Percentiles rank a stretch among this genome's conserved stretches.
Evolutionary conservation across 805 yeast species (phyloP).

Genomic region (Lipomyces yamanashiensis): DNA sequence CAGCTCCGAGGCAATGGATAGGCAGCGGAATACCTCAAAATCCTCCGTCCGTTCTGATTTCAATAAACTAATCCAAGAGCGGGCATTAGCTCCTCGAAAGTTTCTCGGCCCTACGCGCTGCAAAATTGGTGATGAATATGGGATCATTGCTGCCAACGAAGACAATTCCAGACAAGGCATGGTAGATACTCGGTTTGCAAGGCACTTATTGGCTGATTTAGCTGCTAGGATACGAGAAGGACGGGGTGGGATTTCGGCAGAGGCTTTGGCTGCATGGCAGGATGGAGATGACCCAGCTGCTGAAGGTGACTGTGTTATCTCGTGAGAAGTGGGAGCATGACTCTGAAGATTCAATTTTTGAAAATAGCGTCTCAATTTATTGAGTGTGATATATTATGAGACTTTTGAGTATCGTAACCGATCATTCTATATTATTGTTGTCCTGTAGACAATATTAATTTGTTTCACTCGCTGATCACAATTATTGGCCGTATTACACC

Average conservation of each 20-base stretch:
- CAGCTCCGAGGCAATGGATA: neutral
- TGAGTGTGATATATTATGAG: too few relatives aligned
- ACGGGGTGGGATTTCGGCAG: neutral
- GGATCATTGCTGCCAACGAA: slow-evolving; percentile 27
- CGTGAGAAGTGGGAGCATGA: neutral
- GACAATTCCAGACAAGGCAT: slow-evolving; percentile 24
- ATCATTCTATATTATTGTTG: too few relatives aligned
- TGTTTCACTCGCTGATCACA: too few relatives aligned
- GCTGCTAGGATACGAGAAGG: slow-evolving; percentile 19
- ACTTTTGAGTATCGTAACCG: too few relatives aligned
- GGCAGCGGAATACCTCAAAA: neutral
- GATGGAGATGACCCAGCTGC: slow-evolving; percentile 1
- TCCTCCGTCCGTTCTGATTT: neutral
- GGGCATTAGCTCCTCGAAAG: slow-evolving; percentile 21
- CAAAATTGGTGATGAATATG: slow-evolving; percentile 12
- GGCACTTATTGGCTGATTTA: slow-evolving; percentile 22
- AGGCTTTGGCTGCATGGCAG: neutral
- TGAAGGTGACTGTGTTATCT: slow-evolving; percentile 3
- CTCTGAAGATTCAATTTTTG: too few relatives aligned
- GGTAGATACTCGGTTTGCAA: slow-evolving; percentile 20
- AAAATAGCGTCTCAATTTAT: too few relatives aligned
- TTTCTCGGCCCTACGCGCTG: slow-evolving; percentile 29
- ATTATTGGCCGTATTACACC: too few relatives aligned
- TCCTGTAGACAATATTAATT: too few relatives aligned
- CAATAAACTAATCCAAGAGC: slow-evolving; percentile 7